Evolutionary conservation across 2,329 filamentous ascomycete genomes (phyloP).

Genomic region (Madurella fahalii): DNA sequence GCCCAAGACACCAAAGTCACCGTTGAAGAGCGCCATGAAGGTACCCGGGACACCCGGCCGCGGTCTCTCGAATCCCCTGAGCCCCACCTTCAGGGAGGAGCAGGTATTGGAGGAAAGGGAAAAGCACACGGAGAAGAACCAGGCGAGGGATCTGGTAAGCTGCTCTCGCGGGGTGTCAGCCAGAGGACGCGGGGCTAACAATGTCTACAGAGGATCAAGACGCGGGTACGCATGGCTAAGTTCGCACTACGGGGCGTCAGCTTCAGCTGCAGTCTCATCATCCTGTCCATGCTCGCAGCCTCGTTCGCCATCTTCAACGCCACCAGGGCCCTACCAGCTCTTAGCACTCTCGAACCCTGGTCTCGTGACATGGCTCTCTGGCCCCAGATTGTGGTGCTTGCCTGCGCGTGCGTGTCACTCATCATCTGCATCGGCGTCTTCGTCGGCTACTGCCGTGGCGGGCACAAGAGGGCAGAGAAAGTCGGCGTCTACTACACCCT

Average conservation of each 20-base stretch:
- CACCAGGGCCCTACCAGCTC: slow-evolving; percentile 67
- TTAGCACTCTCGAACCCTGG: slow-evolving; percentile 84
- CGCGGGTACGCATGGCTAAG: slow-evolving; percentile 86
- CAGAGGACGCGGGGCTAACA: slow-evolving; percentile 26
- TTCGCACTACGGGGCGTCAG: slow-evolving; percentile 92
- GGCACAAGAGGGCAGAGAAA: slow-evolving; percentile 85
- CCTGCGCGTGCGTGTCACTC: slow-evolving; percentile 76
- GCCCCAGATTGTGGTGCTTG: slow-evolving; percentile 83
- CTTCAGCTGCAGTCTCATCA: slow-evolving; percentile 94
- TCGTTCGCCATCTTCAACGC: slow-evolving; percentile 90
- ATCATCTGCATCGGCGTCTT: slow-evolving; percentile 75
- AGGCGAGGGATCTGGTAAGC: slow-evolving; percentile 82
- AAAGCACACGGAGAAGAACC: slow-evolving; percentile 74
- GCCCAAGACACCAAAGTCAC: slow-evolving; percentile 68
- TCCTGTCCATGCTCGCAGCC: slow-evolving; percentile 83
- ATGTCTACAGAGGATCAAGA: slow-evolving; percentile 74
- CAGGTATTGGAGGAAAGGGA: slow-evolving; percentile 83
- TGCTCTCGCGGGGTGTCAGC: neutral
- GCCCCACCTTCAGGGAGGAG: slow-evolving; percentile 89
- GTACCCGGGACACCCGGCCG: slow-evolving; percentile 77
- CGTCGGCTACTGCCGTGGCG: slow-evolving; percentile 80
- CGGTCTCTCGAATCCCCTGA: slow-evolving; percentile 71
- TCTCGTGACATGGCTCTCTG: slow-evolving; percentile 73
- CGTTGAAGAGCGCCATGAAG: slow-evolving; percentile 86
- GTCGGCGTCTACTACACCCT: slow-evolving; percentile 92